Evolutionary conservation across 2,329 filamentous ascomycete genomes (phyloP), one percentile per base, ranked within the genome.

Genomic region (Penicillium olsonii): DNA sequence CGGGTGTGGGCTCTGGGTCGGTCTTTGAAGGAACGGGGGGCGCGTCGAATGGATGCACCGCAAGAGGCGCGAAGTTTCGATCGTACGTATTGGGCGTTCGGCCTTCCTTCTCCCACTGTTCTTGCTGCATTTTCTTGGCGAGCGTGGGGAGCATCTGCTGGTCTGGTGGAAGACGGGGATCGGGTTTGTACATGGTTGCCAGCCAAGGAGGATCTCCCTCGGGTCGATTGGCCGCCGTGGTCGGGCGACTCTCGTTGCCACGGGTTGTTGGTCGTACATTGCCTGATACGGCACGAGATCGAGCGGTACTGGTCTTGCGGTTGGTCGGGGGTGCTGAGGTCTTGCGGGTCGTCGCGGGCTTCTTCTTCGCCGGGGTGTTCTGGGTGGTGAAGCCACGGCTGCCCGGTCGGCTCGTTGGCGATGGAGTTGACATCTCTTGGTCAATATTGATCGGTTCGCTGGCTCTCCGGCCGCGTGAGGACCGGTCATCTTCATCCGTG

Each of bases 161-260:
- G 54, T 99, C 94, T 0, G 91, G 94, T 5, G 94, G 94, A 27
- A 99, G 78, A 53, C 91, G 87, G 24, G 94, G 94, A 67, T 99
- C 94, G 0, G 94, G 94, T 65, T 95, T 95, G 72, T 96, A 99
- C 72, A 95, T 90, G 18, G 88, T 89, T 38, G 94, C 83, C 72
- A 97, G 83, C 94, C 94, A 99, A 43, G 94, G 94, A 9, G 94
- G 91, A 45, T 97, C 92, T 17, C 94, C 94, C 75, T 97, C 94
- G 0, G 92, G 92, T 35, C 85, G 83, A 65, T 90, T 83, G 70
- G 79, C 67, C 62, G 78, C 69, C 64, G 80, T 84, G 51, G 68
- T 69, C 42, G 76, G 80, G 24, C 76, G 70, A 38, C 61, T 79
- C 19, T 83, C 75, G 12, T 82, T 82, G 37, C 81, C 81, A 55